Percentiles rank a stretch among this genome's conserved stretches.
phyloP scores from a whole-genome alignment of 1,139 yeast species.

The Hansenula sp. region DNA sequence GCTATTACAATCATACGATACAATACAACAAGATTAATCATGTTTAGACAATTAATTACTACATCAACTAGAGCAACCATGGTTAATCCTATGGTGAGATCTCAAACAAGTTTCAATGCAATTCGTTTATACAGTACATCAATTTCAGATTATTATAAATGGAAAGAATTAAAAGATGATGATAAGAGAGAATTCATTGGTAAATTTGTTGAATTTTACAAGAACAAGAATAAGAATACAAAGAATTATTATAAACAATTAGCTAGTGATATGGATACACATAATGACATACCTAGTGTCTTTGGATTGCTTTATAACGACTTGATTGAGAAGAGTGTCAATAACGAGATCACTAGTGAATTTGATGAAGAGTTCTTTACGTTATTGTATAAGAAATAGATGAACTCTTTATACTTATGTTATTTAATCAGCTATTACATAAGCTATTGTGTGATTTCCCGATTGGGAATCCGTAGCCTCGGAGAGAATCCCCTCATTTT shows the following conservation, averaged over 20 bases:
- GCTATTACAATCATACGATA: too few relatives aligned
- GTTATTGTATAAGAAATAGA: conserved; percentile 1
- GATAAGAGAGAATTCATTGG: conserved; percentile 24
- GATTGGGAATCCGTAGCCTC: background rate
- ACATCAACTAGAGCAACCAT: too few relatives aligned
- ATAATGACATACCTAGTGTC: conserved; percentile 29
- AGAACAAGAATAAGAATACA: conserved; percentile 20
- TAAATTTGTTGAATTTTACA: conserved; percentile 22
- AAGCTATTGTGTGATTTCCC: background rate
- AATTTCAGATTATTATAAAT: conserved; percentile 6
- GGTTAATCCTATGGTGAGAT: too few relatives aligned
- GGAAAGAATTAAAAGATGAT: conserved; percentile 23
- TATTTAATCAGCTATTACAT: background rate
- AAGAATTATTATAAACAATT: conserved; percentile 27
- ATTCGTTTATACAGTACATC: too few relatives aligned
- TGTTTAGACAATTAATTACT: too few relatives aligned
- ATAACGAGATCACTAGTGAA: conserved; percentile 17
- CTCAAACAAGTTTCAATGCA: too few relatives aligned
- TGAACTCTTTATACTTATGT: background rate
- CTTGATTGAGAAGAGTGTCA: conserved; percentile 17
- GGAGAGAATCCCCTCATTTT: background rate
- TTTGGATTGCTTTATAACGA: conserved; percentile 31
- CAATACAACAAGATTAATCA: too few relatives aligned
- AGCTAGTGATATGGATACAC: conserved; percentile 30
- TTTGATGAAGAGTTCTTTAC: conserved; percentile 20